Conservation (phyloP, 73 alveolate genomes). For the Paraurostyla sp. region DNA sequence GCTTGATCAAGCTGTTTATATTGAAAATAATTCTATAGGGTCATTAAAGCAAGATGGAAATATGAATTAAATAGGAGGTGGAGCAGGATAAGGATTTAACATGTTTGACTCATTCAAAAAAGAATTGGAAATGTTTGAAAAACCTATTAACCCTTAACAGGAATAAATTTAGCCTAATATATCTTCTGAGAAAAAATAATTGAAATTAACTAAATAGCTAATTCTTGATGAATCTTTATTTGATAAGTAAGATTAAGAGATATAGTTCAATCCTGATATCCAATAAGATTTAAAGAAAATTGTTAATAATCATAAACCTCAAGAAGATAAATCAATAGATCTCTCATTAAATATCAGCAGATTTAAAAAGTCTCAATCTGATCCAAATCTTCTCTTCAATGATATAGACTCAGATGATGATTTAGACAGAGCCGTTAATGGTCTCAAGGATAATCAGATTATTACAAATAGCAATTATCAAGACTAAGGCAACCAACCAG, state of each 20-base stretch:
- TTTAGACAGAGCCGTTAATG: not conserved
- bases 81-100: not conserved
- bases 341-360: not conserved
- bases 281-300: not conserved
- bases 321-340: not conserved
- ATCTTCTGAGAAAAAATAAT: not conserved
- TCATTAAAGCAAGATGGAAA: not conserved
- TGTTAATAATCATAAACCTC: not conserved
- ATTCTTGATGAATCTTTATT: not conserved
- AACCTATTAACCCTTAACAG: no score
- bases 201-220: not conserved
- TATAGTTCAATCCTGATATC: not conserved
- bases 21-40: not conserved
- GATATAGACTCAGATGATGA: slow-evolving; percentile 13
- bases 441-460: not conserved
- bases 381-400: slow-evolving; percentile 7
- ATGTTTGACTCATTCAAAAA: slow-evolving; percentile 21
- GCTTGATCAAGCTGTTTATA: not conserved
- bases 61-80: not conserved
- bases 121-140: not conserved
- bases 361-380: slow-evolving; percentile 1
- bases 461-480: not conserved
- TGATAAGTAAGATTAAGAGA: not conserved
- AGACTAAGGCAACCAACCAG: no score
- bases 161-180: no score